Percentiles rank a stretch among this genome's conserved stretches.
These are phyloP conservation scores for Hapsidospora chrysogenum DNA, from an alignment of 495 filamentous ascomycete species.

Conservation along the genomic window DNA sequence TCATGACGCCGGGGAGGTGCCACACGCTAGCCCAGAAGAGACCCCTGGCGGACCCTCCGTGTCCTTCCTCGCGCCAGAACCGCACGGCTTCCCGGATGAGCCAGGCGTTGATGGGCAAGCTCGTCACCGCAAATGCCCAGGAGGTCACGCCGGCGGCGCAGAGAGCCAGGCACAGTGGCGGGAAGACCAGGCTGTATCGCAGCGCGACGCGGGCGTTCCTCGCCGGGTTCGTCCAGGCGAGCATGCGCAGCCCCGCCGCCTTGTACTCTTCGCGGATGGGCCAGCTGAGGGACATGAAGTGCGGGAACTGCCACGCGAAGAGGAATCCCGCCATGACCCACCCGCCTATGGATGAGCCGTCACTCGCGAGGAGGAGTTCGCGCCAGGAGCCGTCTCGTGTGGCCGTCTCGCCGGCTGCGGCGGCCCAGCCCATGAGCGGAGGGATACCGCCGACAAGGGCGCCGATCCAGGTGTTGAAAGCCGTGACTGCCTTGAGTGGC, in stretches of 20 bases:
- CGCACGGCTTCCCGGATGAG: slow-evolving; percentile 61
- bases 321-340: slow-evolving; percentile 77
- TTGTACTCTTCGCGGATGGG: slow-evolving; percentile 79
- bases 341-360: slow-evolving; percentile 50
- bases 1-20: slow-evolving; percentile 84
- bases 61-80: slow-evolving; percentile 68
- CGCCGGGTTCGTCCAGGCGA: slow-evolving; percentile 73
- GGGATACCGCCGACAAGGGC: slow-evolving; percentile 88
- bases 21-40: slow-evolving; percentile 97
- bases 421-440: slow-evolving; percentile 95
- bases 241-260: slow-evolving; percentile 77
- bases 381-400: slow-evolving; percentile 52
- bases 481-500: slow-evolving; percentile 72
- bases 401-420: slow-evolving; percentile 77
- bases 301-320: slow-evolving; percentile 95
- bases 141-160: slow-evolving; percentile 77
- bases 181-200: slow-evolving; percentile 71
- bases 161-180: slow-evolving; percentile 72
- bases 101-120: slow-evolving; percentile 73
- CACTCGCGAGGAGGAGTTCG: slow-evolving; percentile 47
- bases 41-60: slow-evolving; percentile 63
- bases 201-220: slow-evolving; percentile 73
- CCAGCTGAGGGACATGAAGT: slow-evolving; percentile 89
- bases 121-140: slow-evolving; percentile 68
- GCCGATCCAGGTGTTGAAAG: slow-evolving; percentile 89